Conservation (phyloP, 352 stramenopile genomes). For the Globisporangium camurandrum region DNA sequence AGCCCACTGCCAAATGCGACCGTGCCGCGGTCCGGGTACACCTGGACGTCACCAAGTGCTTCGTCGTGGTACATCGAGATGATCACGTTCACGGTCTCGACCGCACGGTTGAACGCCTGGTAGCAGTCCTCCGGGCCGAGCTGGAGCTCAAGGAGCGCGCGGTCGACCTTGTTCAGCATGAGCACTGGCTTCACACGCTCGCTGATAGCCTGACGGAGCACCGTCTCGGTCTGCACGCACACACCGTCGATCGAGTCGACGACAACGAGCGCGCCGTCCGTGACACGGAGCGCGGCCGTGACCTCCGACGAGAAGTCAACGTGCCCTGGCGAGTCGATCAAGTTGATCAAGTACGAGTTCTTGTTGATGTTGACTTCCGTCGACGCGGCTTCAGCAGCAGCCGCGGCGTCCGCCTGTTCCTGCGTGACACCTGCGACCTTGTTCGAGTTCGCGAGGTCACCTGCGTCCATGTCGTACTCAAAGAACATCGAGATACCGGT, state of each 20-base stretch:
- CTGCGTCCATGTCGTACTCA: conserved; percentile 97
- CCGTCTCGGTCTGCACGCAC: conserved; percentile 99
- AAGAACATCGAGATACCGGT: conserved; percentile 99
- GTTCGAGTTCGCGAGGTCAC: conserved; percentile 74
- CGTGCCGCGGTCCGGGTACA: conserved; percentile 97
- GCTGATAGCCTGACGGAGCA: conserved; percentile 96
- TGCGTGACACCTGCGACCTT: conserved; percentile 49
- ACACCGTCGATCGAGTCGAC: conserved; percentile 99
- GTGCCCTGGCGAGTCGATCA: conserved; percentile 99
- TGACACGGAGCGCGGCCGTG: conserved; percentile 98
- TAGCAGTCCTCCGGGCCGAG: conserved; percentile 99
- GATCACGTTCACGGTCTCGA: conserved; percentile 99
- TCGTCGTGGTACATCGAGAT: conserved; percentile 99
- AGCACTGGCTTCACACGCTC: conserved; percentile 98
- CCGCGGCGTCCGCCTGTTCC: conserved; percentile 27
- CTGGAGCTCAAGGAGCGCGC: conserved; percentile 97
- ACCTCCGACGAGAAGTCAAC: conserved; percentile 99
- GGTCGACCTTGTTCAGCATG: conserved; percentile 99
- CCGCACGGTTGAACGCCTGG: conserved; percentile 96
- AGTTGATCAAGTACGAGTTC: conserved; percentile 99
- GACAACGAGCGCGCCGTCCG: conserved; percentile 98
- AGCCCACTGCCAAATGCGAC: conserved; percentile 99
- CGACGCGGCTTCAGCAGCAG: conserved; percentile 17
- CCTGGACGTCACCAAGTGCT: conserved; percentile 94
- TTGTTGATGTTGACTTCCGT: conserved; percentile 90